A percentile compares a stretch with the other conserved stretches of the same genome.
Conservation (phyloP, 1,284 basidiomycete species). For the Ceratobasidium sp. region DNA sequence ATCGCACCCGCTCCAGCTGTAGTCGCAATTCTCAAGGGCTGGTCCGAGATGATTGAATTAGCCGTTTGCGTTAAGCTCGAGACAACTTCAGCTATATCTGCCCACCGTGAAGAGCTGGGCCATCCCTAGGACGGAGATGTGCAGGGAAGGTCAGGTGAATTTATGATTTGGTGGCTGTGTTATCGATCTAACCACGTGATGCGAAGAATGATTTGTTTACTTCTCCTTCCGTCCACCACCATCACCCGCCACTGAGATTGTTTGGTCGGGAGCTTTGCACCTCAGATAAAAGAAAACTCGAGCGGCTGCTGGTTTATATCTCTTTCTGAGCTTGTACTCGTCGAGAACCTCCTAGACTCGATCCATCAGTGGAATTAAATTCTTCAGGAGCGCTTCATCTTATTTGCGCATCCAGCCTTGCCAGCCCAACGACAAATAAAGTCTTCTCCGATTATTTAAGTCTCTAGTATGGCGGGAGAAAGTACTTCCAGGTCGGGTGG, state of each 20-base stretch:
- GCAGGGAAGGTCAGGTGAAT: conserved; percentile 2
- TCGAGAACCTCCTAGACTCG: not conserved
- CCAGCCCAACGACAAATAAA: too few species aligned
- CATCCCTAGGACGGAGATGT: not conserved
- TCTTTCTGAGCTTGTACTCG: not conserved
- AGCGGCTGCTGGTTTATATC: too few species aligned
- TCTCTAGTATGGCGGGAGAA: conserved; percentile 54
- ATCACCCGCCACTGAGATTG: conserved; percentile 44
- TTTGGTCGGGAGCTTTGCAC: too few species aligned
- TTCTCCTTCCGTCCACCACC: conserved; percentile 24
- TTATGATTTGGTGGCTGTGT: conserved; percentile 15
- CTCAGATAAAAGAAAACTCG: too few species aligned
- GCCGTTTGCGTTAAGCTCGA: not conserved
- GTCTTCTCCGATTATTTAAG: too few species aligned
- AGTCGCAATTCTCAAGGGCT: conserved; percentile 7
- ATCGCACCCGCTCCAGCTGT: not conserved
- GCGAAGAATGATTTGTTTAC: conserved; percentile 1
- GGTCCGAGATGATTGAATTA: not conserved
- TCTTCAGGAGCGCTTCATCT: too few species aligned
- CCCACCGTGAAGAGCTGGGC: conserved; percentile 32
- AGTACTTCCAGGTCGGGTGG: conserved; percentile 53
- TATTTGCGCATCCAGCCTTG: too few species aligned
- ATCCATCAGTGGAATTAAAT: not conserved
- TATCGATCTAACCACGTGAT: conserved; percentile 16
- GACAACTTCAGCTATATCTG: not conserved